phyloP scores from a whole-genome alignment of 2,329 filamentous ascomycete species.

The Purpureocillium takamizusanense region DNA sequence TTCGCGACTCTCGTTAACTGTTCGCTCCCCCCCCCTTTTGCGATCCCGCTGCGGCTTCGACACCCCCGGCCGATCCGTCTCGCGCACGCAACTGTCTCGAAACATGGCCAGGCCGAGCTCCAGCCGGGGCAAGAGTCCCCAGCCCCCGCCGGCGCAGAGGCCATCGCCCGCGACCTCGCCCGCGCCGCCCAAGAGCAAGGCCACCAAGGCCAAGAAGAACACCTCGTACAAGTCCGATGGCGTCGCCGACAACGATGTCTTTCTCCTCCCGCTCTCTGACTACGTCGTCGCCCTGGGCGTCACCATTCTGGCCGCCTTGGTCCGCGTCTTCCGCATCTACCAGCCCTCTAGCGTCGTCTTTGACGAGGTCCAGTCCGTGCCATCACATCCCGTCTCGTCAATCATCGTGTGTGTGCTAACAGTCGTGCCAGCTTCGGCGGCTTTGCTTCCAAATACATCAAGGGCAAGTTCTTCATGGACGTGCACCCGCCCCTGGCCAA shows the following conservation, averaged over 20 bases:
- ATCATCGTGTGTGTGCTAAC: no score
- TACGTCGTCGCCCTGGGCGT: slow-evolving; percentile 68
- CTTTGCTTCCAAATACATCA: slow-evolving; percentile 98
- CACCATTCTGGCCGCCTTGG: slow-evolving; percentile 65
- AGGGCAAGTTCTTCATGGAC: slow-evolving; percentile 99
- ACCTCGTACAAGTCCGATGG: slow-evolving; percentile 66
- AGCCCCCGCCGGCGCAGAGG: slow-evolving; percentile 16
- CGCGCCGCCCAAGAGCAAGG: slow-evolving; percentile 21
- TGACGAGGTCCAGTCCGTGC: slow-evolving; percentile 95
- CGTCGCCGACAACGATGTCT: slow-evolving; percentile 84
- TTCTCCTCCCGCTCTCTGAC: slow-evolving; percentile 74
- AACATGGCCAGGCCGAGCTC: slow-evolving; percentile 25
- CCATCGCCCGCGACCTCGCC: slow-evolving; percentile 4
- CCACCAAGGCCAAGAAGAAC: slow-evolving; percentile 27
- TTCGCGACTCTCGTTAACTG: slow-evolving; percentile 7
- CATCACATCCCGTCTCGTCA: neutral
- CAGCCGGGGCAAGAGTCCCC: slow-evolving; percentile 25
- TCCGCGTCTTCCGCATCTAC: slow-evolving; percentile 92
- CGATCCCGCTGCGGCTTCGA: no score
- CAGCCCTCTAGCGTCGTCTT: slow-evolving; percentile 95
- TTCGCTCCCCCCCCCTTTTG: neutral
- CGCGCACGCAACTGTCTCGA: neutral
- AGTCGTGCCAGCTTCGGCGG: slow-evolving; percentile 69
- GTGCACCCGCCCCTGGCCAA: slow-evolving; percentile 98
- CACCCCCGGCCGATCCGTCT: neutral